Percentiles rank a stretch among this genome's conserved stretches.
These are phyloP conservation scores for Aphanomyces astaci DNA, from an alignment of 352 stramenopile genomes.

Conservation along the genomic window DNA sequence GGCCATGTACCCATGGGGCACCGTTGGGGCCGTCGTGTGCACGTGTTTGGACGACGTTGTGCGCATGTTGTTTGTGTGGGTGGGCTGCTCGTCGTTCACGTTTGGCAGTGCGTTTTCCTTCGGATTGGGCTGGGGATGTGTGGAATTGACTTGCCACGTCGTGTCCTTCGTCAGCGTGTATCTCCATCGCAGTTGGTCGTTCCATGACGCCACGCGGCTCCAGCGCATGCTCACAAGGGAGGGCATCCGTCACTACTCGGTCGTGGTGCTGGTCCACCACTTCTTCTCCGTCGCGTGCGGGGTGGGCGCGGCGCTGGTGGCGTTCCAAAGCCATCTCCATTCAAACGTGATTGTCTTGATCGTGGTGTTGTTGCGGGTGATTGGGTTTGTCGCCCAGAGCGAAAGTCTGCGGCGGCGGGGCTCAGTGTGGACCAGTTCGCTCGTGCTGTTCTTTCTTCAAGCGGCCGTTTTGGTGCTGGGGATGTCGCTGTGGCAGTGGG, in stretches of 20 bases:
- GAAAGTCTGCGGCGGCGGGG: neutral
- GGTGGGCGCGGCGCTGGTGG: neutral
- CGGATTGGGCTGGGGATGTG: constrained; percentile 9
- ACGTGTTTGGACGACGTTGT: neutral
- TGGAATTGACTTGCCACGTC: neutral
- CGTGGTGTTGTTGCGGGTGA: neutral
- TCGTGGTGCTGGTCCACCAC: neutral
- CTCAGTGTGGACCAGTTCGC: neutral
- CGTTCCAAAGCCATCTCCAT: neutral
- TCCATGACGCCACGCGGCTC: neutral
- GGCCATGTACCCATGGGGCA: constrained; percentile 2
- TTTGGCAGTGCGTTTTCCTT: constrained; percentile 8
- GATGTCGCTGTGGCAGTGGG: neutral
- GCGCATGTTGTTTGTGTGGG: constrained; percentile 6
- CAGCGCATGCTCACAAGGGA: neutral
- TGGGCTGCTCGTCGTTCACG: neutral
- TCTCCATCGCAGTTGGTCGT: neutral
- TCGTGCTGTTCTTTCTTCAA: neutral
- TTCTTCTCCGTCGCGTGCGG: constrained; percentile 11
- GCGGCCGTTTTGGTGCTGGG: neutral
- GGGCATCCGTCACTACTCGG: neutral
- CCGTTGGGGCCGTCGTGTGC: neutral
- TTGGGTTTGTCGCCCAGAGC: neutral
- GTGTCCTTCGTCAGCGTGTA: neutral
- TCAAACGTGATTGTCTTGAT: neutral